These are phyloP conservation scores for Geosmithia putterillii DNA, from an alignment of 2,329 filamentous ascomycete genomes.

Conservation along the genomic window DNA sequence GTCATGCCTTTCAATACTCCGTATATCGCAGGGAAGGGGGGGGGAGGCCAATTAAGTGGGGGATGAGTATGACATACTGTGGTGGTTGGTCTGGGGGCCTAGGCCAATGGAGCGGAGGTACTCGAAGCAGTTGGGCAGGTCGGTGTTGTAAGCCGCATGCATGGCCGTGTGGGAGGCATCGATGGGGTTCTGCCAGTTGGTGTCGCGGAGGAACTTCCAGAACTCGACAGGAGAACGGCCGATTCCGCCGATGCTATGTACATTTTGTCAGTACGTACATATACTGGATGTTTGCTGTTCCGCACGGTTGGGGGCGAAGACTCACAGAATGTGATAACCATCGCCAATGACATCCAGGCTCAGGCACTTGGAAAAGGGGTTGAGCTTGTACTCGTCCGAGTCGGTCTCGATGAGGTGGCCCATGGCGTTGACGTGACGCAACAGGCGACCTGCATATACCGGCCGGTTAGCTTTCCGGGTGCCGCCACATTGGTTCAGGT, in stretches of 20 bases:
- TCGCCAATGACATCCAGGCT: slow-evolving; percentile 18
- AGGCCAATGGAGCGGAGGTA: slow-evolving; percentile 14
- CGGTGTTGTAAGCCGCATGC: slow-evolving; percentile 18
- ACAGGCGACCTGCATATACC: slow-evolving; percentile 11
- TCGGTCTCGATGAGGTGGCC: slow-evolving; percentile 23
- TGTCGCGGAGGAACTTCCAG: slow-evolving; percentile 15
- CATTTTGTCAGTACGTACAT: not conserved
- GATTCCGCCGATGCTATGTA: slow-evolving; percentile 3
- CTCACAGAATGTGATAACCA: slow-evolving; percentile 19
- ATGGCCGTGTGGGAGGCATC: slow-evolving; percentile 3
- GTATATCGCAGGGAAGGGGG: too few species aligned
- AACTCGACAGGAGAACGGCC: slow-evolving; percentile 11
- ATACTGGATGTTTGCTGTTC: not conserved
- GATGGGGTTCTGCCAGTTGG: slow-evolving; percentile 15
- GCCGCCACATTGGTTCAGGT: not conserved
- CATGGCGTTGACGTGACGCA: slow-evolving; percentile 24
- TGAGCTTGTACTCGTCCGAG: slow-evolving; percentile 20
- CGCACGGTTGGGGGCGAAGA: not conserved
- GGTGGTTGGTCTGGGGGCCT: slow-evolving; percentile 20
- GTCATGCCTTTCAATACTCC: too few species aligned
- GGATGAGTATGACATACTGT: slow-evolving; percentile 8
- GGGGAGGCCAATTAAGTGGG: not conserved
- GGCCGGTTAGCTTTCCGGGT: slow-evolving; percentile 1
- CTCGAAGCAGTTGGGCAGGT: slow-evolving; percentile 19
- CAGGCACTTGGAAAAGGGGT: slow-evolving; percentile 22